Percentiles rank a stretch among this genome's conserved stretches.
These are phyloP conservation scores for Kwoniella bestiolae DNA, from an alignment of 768 basidiomycete species.

Conservation along the genomic window DNA sequence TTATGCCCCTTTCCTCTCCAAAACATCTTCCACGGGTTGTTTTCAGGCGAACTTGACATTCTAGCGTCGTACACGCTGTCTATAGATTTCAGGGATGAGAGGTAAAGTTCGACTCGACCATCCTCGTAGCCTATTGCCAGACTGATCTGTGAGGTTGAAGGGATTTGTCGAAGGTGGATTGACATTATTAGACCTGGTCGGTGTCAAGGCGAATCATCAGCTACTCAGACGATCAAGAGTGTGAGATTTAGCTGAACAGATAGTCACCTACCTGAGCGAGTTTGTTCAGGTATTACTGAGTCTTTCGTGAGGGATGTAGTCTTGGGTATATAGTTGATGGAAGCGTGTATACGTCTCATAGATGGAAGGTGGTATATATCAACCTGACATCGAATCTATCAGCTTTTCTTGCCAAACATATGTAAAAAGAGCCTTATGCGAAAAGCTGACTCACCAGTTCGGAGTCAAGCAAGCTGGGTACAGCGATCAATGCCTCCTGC, in stretches of 20 bases:
- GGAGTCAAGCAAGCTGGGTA: conserved; percentile 89
- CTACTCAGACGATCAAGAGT: neutral
- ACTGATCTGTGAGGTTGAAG: conserved; percentile 58
- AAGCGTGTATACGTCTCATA: conserved; percentile 74
- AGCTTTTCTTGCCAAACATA: too few species aligned
- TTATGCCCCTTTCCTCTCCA: conserved; percentile 58
- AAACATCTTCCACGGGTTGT: conserved; percentile 50
- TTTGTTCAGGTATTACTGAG: conserved; percentile 1
- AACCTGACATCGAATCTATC: too few species aligned
- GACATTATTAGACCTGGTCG: conserved; percentile 86
- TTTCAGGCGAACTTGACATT: conserved; percentile 22
- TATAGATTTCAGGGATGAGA: neutral
- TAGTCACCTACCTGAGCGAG: conserved; percentile 3
- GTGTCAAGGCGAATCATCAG: neutral
- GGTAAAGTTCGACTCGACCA: conserved; percentile 73
- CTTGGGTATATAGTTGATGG: conserved; percentile 64
- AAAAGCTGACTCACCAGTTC: conserved; percentile 65
- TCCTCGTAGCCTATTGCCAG: conserved; percentile 82
- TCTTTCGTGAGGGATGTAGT: neutral
- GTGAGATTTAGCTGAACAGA: neutral
- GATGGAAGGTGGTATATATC: conserved; percentile 84
- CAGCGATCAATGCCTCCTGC: conserved; percentile 64
- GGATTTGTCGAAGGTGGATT: conserved; percentile 66
- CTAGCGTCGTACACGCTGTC: neutral
- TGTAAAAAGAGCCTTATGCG: too few species aligned